Percentiles rank a stretch among this genome's conserved stretches.
Conservation (phyloP, 2,329 filamentous ascomycete species). For the Colletotrichum plurivorum region DNA sequence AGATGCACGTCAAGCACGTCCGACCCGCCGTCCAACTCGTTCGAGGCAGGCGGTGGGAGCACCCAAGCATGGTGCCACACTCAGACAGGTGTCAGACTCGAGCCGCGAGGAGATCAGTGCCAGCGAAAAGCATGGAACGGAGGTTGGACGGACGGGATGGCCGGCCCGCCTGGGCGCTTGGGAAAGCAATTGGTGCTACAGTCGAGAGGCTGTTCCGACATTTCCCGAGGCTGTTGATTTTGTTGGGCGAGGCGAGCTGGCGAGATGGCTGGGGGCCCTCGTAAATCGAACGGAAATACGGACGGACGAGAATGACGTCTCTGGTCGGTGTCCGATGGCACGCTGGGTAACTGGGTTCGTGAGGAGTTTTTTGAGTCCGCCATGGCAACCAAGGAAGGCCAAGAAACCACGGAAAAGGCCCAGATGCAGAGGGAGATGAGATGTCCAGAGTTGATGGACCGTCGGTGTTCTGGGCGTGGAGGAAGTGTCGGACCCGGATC, state of each 20-base stretch:
- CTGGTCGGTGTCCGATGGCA: not conserved
- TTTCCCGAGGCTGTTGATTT: slow-evolving; percentile 23
- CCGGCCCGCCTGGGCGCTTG: slow-evolving; percentile 29
- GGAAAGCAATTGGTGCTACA: not conserved
- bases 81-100: slow-evolving; percentile 26
- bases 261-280: not conserved
- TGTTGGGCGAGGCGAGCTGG: slow-evolving; percentile 29
- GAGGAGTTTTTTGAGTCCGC: slow-evolving; percentile 12
- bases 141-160: slow-evolving; percentile 28
- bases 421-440: not conserved
- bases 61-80: slow-evolving; percentile 34
- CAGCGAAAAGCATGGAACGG: slow-evolving; percentile 28
- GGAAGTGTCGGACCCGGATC: not conserved
- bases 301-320: slow-evolving; percentile 25
- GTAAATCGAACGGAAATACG: slow-evolving; percentile 40
- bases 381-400: slow-evolving; percentile 10
- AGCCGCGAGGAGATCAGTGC: slow-evolving; percentile 34
- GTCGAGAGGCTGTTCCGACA: slow-evolving; percentile 17
- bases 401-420: not conserved
- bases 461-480: not conserved
- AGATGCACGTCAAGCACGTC: slow-evolving; percentile 30
- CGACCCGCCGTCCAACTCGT: slow-evolving; percentile 17
- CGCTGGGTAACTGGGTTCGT: not conserved
- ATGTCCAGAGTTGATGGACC: not conserved
- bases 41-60: slow-evolving; percentile 35